phyloP scores from a whole-genome alignment of 495 filamentous ascomycete species.

The Haplographium delicatum region DNA sequence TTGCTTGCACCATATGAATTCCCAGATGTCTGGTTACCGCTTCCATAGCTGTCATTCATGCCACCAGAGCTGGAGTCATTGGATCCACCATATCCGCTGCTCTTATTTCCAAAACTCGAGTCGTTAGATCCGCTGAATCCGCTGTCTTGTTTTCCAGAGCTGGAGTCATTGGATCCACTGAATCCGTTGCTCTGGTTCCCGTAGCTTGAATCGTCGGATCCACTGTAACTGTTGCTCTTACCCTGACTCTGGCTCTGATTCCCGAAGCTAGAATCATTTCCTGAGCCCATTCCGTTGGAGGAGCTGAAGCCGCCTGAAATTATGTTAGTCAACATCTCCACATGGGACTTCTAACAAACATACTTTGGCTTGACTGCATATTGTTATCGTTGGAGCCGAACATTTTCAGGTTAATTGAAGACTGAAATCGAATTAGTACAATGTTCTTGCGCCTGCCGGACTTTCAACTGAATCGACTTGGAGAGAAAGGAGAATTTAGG shows the following conservation, averaged over 20 bases:
- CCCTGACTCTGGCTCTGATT: too few species aligned
- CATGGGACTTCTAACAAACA: too few species aligned
- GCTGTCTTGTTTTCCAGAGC: background rate
- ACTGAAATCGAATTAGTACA: too few species aligned
- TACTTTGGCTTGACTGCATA: too few species aligned
- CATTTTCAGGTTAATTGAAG: background rate
- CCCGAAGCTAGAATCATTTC: too few species aligned
- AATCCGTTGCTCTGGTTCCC: too few species aligned
- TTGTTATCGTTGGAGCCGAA: slow-evolving; percentile 5
- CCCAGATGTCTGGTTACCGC: background rate
- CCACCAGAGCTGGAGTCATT: background rate
- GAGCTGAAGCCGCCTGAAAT: too few species aligned
- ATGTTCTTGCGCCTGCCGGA: too few species aligned
- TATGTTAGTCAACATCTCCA: too few species aligned
- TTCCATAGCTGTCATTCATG: background rate
- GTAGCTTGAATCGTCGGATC: background rate
- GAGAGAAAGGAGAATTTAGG: too few species aligned
- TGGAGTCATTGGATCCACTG: background rate
- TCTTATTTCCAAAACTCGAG: background rate
- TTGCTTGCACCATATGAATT: background rate
- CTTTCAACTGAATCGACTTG: too few species aligned
- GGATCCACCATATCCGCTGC: slow-evolving; percentile 1
- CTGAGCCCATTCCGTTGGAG: too few species aligned
- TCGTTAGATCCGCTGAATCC: background rate
- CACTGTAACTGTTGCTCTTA: background rate